Evolutionary conservation across 495 filamentous ascomycete species (phyloP).

Genomic region (Aspergillus funiculosus): DNA sequence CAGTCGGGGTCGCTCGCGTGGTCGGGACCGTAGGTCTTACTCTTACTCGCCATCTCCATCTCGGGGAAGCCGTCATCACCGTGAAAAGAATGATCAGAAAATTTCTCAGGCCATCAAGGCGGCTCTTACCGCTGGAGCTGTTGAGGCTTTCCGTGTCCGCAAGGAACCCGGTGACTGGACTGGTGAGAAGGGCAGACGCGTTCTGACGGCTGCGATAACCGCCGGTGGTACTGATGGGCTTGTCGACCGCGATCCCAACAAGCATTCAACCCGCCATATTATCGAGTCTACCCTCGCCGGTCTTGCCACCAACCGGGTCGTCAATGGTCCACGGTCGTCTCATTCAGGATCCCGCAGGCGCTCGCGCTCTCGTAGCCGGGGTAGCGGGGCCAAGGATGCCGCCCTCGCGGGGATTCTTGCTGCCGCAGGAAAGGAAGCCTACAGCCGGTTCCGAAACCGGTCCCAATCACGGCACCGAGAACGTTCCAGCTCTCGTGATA

Average conservation of each 20-base stretch:
- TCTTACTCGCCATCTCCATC: conserved; percentile 46
- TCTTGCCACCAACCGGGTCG: conserved; percentile 70
- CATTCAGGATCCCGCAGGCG: conserved; percentile 32
- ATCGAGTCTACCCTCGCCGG: conserved; percentile 79
- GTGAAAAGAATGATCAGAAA: conserved; percentile 52
- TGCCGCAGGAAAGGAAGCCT: conserved; percentile 73
- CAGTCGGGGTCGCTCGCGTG: conserved; percentile 34
- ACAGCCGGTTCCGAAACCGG: conserved; percentile 58
- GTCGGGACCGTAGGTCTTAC: conserved; percentile 48
- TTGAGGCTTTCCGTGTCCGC: conserved; percentile 80
- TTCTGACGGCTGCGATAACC: conserved; percentile 79
- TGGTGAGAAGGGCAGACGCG: conserved; percentile 78
- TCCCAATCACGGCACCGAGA: conserved; percentile 51
- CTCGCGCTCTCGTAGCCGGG: conserved; percentile 36
- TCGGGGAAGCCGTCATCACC: conserved; percentile 35
- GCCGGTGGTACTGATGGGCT: conserved; percentile 80
- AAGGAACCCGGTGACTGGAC: conserved; percentile 81
- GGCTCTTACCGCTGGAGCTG: conserved; percentile 76
- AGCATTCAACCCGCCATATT: conserved; percentile 60
- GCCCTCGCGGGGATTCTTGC: conserved; percentile 72
- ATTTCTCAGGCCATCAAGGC: conserved; percentile 82
- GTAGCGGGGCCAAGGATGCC: conserved; percentile 56
- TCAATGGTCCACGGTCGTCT: conserved; percentile 67
- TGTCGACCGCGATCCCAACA: conserved; percentile 63
- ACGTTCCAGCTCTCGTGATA: conserved; percentile 33